Evolutionary conservation across 768 basidiomycete species (phyloP).

Genomic region (Flagelloscypha sp.): DNA sequence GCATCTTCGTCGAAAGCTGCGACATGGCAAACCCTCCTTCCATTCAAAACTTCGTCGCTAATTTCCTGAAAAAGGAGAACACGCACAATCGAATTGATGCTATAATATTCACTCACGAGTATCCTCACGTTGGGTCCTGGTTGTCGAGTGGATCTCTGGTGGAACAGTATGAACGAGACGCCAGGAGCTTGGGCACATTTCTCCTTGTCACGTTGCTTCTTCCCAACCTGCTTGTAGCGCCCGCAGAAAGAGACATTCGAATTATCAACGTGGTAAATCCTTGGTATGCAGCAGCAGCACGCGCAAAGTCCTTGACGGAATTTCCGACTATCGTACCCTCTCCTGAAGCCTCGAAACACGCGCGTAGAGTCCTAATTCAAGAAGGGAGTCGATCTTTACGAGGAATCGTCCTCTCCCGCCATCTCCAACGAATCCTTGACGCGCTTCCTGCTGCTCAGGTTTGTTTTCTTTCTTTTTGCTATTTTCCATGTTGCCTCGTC

Average conservation of each 20-base stretch:
- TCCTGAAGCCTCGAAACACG: slow-evolving; percentile 4
- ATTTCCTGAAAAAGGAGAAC: slow-evolving; percentile 57
- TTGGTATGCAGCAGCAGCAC: slow-evolving; percentile 76
- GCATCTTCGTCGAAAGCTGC: slow-evolving; percentile 75
- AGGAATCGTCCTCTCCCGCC: slow-evolving; percentile 55
- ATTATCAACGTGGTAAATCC: slow-evolving; percentile 82
- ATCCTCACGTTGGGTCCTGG: slow-evolving; percentile 52
- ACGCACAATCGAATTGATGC: slow-evolving; percentile 75
- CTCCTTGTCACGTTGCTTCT: slow-evolving; percentile 72
- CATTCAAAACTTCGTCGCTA: slow-evolving; percentile 59
- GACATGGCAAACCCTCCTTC: slow-evolving; percentile 59
- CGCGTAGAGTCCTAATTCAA: slow-evolving; percentile 16
- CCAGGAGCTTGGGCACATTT: slow-evolving; percentile 61
- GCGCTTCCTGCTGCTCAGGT: slow-evolving; percentile 63
- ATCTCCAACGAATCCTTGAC: slow-evolving; percentile 80
- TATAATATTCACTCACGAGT: slow-evolving; percentile 72
- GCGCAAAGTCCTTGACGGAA: slow-evolving; percentile 26
- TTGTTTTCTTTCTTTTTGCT: no score
- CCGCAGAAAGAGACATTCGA: slow-evolving; percentile 86
- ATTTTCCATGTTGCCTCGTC: no score
- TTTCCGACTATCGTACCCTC: slow-evolving; percentile 18
- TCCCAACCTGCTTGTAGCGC: slow-evolving; percentile 72
- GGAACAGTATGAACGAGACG: slow-evolving; percentile 30
- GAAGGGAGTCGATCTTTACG: slow-evolving; percentile 65
- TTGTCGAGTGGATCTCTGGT: slow-evolving; percentile 20